A percentile compares a stretch with the other conserved stretches of the same genome.
phyloP scores from a whole-genome alignment of 129 eudicot genomes.

The Helianthus annuus region HanXRQr2.0-SUNRISE NC_035443.2:123934501-123935000 shows the following conservation, averaged over 20 bases:
- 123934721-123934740: background rate
- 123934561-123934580: background rate
- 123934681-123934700: slow-evolving; percentile 1
- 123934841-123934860: background rate
- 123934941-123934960: too few species aligned
- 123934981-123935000: background rate
- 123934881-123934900: background rate
- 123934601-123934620: background rate
- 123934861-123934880: background rate
- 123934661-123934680: background rate
- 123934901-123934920: background rate
- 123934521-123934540: background rate
- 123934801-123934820: background rate
- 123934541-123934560: slow-evolving; percentile 1
- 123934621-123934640: background rate
- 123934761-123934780: slow-evolving; percentile 18
- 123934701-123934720: background rate
- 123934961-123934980: too few species aligned
- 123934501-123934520: background rate
- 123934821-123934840: background rate
- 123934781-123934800: background rate
- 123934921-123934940: too few species aligned
- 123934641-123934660: background rate
- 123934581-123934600: background rate
- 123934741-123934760: slow-evolving; percentile 1